Evolutionary conservation across 1,284 basidiomycete genomes (phyloP), one percentile per base, ranked within the genome.

Genomic region (Cryptococcus sp.): DNA sequence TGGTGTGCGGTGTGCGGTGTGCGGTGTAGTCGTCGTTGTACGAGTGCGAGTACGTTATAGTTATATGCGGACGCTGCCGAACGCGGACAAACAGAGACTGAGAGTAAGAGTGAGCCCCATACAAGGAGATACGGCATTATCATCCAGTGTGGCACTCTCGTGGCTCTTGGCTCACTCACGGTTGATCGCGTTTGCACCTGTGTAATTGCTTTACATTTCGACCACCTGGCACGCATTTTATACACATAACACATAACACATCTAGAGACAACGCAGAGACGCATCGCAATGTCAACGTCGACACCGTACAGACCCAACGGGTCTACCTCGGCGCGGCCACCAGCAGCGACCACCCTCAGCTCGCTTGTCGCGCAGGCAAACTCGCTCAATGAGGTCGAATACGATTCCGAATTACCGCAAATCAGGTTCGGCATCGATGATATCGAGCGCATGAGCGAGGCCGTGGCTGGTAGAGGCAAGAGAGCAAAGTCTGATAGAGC

Each of bases 381-480:
- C 53, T 67, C 70, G 31, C 68, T 76, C 60, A 68, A 69, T 56
- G 62, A 69, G 22, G 64, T 64, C 48, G 65, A 71, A 47, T 59
- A 67, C 56, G 70, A 70, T 54, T 62, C 70, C 23, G 75, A 77
- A 58, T 63, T 77, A 3, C 75, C 75, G 45, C 74, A 73, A 60
- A 72, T 77, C 62, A 63, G 72, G 23, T 71, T 73, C 47, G 74
- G 74, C 31, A 71, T 77, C 51, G 75, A 75, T 44, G 75, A 77
- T 67, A 74, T 77, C 56, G 75, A 77, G 64, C 64, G 74, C 19
- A 71, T 75, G 71, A 72, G 69, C 56, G 74, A 73, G 62, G 55
- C 53, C 3, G 69, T 71, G 4, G 72, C 68, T 15, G 69, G 69
- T 5, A 62, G 63, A 54, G 71, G 73, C 6, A 74, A 72, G 61